Conservation (phyloP, 1,284 basidiomycete genomes). For the Fomitopsis palustris region DNA sequence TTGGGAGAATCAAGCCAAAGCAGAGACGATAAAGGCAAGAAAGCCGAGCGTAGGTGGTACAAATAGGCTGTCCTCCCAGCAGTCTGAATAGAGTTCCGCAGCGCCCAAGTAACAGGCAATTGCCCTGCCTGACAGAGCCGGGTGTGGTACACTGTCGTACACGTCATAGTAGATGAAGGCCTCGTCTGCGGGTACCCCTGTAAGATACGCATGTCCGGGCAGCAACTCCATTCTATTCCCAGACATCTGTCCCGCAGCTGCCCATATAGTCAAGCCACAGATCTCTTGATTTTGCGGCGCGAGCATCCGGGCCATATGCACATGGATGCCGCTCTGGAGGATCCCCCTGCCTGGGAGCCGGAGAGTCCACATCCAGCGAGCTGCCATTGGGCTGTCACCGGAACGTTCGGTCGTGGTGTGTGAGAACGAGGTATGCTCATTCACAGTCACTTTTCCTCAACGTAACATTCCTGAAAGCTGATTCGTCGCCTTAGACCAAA, state of each 20-base stretch:
- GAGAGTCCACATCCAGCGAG: neutral
- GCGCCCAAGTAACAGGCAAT: neutral
- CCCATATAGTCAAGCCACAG: neutral
- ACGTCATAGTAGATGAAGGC: neutral
- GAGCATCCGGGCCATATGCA: neutral
- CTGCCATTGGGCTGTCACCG: neutral
- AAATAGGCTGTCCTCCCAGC: neutral
- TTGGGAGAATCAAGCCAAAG: constrained; percentile 33
- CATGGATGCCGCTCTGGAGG: neutral
- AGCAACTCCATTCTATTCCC: neutral
- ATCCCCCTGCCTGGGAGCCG: neutral
- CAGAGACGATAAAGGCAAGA: constrained; percentile 3
- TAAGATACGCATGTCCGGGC: neutral
- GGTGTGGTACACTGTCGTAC: neutral
- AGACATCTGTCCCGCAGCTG: neutral
- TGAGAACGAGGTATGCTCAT: neutral
- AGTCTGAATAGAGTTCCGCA: neutral
- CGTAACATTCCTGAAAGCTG: neutral
- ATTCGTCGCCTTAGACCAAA: neutral
- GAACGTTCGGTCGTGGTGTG: neutral
- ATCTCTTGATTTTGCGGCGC: neutral
- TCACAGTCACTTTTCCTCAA: neutral
- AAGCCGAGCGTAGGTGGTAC: neutral
- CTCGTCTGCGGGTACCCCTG: neutral
- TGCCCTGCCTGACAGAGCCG: neutral